A percentile compares a stretch with the other conserved stretches of the same genome.
Conservation (phyloP, 2,329 filamentous ascomycete species). For the Sphaerostilbella broomeana region DNA sequence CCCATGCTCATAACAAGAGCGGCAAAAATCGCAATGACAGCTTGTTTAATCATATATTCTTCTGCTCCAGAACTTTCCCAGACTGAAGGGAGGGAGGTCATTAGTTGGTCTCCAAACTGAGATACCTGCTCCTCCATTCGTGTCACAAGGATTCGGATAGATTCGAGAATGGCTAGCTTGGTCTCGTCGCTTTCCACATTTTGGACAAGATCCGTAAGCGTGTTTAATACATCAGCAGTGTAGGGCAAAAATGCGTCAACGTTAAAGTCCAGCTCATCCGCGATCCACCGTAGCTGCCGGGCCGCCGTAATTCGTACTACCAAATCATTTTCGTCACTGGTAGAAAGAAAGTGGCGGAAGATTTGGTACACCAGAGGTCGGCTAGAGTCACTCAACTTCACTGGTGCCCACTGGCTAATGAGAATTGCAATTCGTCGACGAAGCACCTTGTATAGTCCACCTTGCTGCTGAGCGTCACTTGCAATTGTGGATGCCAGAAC, state of each 20-base stretch:
- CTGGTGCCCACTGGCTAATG: conserved; percentile 80
- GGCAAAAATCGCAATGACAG: conserved; percentile 78
- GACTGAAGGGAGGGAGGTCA: conserved; percentile 69
- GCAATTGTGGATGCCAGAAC: conserved; percentile 72
- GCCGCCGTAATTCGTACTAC: conserved; percentile 90
- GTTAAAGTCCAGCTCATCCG: conserved; percentile 79
- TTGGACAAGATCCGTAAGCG: conserved; percentile 70
- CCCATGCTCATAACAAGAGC: conserved; percentile 84
- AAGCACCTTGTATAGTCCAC: conserved; percentile 66
- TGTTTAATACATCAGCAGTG: conserved; percentile 63
- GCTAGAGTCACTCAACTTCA: conserved; percentile 64
- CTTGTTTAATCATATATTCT: conserved; percentile 89
- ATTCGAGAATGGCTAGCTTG: conserved; percentile 83
- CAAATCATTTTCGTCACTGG: conserved; percentile 67
- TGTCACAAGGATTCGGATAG: conserved; percentile 72
- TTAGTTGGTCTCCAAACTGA: conserved; percentile 70
- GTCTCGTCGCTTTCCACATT: conserved; percentile 80
- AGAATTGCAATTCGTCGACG: conserved; percentile 83
- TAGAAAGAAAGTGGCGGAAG: conserved; percentile 77
- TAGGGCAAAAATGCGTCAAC: conserved; percentile 69
- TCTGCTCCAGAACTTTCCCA: conserved; percentile 78
- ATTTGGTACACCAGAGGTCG: conserved; percentile 77
- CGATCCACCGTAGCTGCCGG: conserved; percentile 70
- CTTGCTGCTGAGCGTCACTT: conserved; percentile 63
- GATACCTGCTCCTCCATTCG: conserved; percentile 69